Percentiles rank a stretch among this genome's conserved stretches.
These are phyloP conservation scores for Osmanthus fragrans DNA, from an alignment of 257 asterid genomes.

Conservation along the genomic window DNA sequence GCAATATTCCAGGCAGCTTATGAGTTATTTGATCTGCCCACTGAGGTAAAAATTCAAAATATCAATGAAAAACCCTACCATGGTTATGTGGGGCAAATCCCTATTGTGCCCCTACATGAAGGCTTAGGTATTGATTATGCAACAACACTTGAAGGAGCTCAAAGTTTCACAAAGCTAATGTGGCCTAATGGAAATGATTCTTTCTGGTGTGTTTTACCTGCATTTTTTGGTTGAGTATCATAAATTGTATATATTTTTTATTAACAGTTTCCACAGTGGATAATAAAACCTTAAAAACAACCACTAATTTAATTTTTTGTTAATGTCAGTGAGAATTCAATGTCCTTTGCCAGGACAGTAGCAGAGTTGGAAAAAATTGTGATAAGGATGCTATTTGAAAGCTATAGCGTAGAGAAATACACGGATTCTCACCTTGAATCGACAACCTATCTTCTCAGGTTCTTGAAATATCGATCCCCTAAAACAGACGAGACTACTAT, in stretches of 20 bases:
- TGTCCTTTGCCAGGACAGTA: constrained; percentile 43
- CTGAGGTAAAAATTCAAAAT: constrained; percentile 48
- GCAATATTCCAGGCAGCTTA: constrained; percentile 55
- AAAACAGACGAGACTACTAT: constrained; percentile 34
- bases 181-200: constrained; percentile 63
- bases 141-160: constrained; percentile 54
- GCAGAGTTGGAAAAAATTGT: constrained; percentile 58
- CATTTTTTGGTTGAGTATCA: neutral
- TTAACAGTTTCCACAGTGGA: neutral
- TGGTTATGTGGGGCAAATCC: constrained; percentile 73
- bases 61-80: constrained; percentile 67
- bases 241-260: too few species aligned
- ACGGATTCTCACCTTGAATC: constrained; percentile 38
- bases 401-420: constrained; percentile 46
- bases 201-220: constrained; percentile 29
- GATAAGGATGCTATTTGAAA: constrained; percentile 59
- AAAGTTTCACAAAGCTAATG: constrained; percentile 63
- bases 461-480: constrained; percentile 55
- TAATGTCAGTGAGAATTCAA: constrained; percentile 51
- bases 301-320: neutral
- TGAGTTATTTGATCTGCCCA: constrained; percentile 56
- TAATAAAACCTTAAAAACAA: too few species aligned
- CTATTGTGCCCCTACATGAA: constrained; percentile 76
- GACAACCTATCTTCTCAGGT: constrained; percentile 55
- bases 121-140: constrained; percentile 73